Percentiles rank a stretch among this genome's conserved stretches.
Evolutionary conservation across 164 flowering plant species (phyloP).

Genomic region (Paratinospora sagittata): DNA sequence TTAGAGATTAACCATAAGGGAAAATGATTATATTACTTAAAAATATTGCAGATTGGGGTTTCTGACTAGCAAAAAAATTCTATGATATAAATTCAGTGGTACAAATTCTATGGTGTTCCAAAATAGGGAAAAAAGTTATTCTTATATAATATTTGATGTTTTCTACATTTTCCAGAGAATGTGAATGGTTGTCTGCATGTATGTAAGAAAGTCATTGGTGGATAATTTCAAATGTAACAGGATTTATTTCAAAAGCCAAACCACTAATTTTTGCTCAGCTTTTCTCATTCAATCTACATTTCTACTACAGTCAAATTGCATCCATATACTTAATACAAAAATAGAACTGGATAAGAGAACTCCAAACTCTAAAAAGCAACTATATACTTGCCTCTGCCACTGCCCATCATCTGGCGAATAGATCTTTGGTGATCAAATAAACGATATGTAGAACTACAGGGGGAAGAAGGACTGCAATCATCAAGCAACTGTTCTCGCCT

Average conservation of each 20-base stretch:
- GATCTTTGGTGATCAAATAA: slow-evolving; percentile 26
- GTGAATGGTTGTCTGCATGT: no score
- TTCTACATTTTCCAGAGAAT: background rate
- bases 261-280: background rate
- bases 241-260: background rate
- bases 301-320: background rate
- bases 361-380: background rate
- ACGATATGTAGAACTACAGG: slow-evolving; percentile 15
- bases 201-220: background rate
- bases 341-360: background rate
- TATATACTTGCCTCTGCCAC: slow-evolving; percentile 27
- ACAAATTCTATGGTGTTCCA: no score
- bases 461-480: slow-evolving; percentile 14
- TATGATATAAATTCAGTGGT: no score
- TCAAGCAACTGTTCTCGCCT: slow-evolving; percentile 21
- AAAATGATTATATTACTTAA: no score
- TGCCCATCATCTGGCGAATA: slow-evolving; percentile 29
- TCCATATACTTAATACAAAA: background rate
- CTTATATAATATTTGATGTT: no score
- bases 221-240: background rate
- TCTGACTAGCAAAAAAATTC: no score
- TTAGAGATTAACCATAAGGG: no score
- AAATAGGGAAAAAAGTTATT: no score
- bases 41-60: no score
- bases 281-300: background rate